Evolutionary conservation across 108 stramenopile genomes (phyloP).

Genomic region (Aurantiochytrium sp.): DNA sequence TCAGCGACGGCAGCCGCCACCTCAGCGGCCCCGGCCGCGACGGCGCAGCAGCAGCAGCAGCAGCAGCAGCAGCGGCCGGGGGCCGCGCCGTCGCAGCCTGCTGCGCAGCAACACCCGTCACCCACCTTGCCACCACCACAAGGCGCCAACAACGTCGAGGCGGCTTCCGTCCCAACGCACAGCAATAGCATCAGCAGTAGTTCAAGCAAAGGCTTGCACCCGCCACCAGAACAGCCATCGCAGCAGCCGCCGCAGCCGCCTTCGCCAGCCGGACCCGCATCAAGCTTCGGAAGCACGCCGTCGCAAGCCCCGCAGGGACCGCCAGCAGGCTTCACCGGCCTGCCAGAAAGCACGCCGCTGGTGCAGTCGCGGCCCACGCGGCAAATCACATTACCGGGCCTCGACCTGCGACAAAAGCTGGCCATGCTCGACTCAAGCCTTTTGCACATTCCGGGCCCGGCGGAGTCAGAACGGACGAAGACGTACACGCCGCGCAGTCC

Average conservation of each 20-base stretch:
- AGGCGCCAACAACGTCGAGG: too few species aligned
- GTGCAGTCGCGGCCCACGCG: neutral
- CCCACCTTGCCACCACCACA: too few species aligned
- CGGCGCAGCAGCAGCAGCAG: too few species aligned
- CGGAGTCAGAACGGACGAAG: slow-evolving; percentile 47
- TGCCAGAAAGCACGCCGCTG: neutral
- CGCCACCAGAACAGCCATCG: neutral
- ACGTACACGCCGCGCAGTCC: slow-evolving; percentile 86
- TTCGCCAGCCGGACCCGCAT: too few species aligned
- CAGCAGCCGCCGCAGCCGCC: slow-evolving; percentile 51
- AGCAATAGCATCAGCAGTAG: neutral
- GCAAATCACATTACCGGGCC: neutral
- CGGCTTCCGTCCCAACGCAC: neutral
- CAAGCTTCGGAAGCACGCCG: too few species aligned
- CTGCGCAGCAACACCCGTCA: too few species aligned
- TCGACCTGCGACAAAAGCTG: neutral
- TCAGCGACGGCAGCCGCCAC: too few species aligned
- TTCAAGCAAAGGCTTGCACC: neutral
- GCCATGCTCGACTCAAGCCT: neutral
- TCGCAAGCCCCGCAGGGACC: too few species aligned
- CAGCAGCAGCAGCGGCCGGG: too few species aligned
- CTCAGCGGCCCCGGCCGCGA: too few species aligned
- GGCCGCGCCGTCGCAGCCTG: too few species aligned
- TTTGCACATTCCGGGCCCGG: neutral
- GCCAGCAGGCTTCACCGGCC: slow-evolving; percentile 31